Conservation (phyloP, 257 asterid genomes). For the Cynanchum wilfordii region DNA sequence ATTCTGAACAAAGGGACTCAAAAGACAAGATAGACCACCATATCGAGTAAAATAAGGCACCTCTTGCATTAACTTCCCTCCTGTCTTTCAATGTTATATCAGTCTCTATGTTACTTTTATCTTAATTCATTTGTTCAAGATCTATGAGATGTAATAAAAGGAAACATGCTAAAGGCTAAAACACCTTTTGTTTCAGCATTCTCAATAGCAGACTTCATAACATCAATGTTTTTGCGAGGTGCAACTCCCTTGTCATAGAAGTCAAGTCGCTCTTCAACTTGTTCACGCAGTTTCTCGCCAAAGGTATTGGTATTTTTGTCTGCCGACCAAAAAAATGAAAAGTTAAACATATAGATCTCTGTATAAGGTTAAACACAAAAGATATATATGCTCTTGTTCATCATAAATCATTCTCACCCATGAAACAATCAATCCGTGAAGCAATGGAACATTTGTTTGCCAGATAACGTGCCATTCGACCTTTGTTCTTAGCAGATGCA, state of each 20-base stretch:
- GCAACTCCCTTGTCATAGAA: slow-evolving; percentile 97
- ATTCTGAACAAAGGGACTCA: neutral
- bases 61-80: neutral
- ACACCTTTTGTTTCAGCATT: slow-evolving; percentile 53
- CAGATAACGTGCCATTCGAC: slow-evolving; percentile 97
- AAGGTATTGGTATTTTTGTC: slow-evolving; percentile 67
- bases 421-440: slow-evolving; percentile 88
- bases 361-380: neutral
- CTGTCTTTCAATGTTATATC: neutral
- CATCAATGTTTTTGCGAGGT: slow-evolving; percentile 85
- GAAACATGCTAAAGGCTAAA: neutral
- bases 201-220: slow-evolving; percentile 77
- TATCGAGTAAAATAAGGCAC: neutral
- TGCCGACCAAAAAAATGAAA: slow-evolving; percentile 18
- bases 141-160: neutral
- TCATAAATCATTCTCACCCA: slow-evolving; percentile 38
- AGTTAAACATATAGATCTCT: slow-evolving; percentile 1
- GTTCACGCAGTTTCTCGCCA: slow-evolving; percentile 97
- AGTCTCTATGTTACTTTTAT: neutral
- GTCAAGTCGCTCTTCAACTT: slow-evolving; percentile 94
- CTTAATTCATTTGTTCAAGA: neutral
- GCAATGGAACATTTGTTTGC: slow-evolving; percentile 99
- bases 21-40: neutral
- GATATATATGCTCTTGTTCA: neutral
- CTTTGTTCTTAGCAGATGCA: slow-evolving; percentile 87